Percentiles rank a stretch among this genome's conserved stretches.
Evolutionary conservation across 2,329 filamentous ascomycete genomes (phyloP).

Genomic region (Corinectria fuckeliana): DNA sequence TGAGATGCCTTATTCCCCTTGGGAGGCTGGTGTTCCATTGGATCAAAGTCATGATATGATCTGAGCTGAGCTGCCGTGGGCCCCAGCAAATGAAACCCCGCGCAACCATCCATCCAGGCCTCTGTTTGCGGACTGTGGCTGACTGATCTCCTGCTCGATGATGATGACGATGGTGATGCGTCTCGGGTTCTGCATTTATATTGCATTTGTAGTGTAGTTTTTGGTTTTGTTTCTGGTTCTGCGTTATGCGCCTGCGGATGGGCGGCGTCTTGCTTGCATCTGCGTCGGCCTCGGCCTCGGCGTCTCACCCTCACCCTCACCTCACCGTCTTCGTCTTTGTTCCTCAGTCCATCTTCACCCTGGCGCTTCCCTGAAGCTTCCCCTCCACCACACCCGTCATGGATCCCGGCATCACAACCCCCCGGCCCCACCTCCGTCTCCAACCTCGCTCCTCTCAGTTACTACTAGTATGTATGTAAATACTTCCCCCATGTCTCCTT

Average conservation of each 20-base stretch:
- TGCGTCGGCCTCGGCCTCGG: not conserved
- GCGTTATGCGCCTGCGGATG: conserved; percentile 22
- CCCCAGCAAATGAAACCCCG: not conserved
- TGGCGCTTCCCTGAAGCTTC: conserved; percentile 25
- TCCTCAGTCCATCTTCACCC: conserved; percentile 26
- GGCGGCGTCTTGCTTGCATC: not conserved
- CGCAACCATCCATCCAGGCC: not conserved
- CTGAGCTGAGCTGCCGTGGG: not conserved
- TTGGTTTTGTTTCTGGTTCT: not conserved
- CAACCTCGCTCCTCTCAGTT: conserved; percentile 27
- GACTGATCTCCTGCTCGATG: conserved; percentile 3
- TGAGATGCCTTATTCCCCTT: too few species aligned
- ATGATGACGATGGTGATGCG: conserved; percentile 5
- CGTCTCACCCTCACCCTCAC: conserved; percentile 31
- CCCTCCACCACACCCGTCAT: conserved; percentile 27
- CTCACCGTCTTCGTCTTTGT: conserved; percentile 29
- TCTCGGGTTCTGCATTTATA: conserved; percentile 21
- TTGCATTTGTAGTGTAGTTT: conserved; percentile 7
- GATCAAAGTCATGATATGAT: conserved; percentile 21
- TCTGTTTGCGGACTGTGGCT: conserved; percentile 26
- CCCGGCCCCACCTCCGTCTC: conserved; percentile 34
- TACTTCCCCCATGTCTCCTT: conserved; percentile 19
- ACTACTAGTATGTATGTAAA: too few species aligned
- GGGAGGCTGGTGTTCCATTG: too few species aligned
- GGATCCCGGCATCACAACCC: conserved; percentile 36